Base-by-base conservation (phyloP, 2,329 filamentous ascomycete species). In the Ophiostoma ips region DNA sequence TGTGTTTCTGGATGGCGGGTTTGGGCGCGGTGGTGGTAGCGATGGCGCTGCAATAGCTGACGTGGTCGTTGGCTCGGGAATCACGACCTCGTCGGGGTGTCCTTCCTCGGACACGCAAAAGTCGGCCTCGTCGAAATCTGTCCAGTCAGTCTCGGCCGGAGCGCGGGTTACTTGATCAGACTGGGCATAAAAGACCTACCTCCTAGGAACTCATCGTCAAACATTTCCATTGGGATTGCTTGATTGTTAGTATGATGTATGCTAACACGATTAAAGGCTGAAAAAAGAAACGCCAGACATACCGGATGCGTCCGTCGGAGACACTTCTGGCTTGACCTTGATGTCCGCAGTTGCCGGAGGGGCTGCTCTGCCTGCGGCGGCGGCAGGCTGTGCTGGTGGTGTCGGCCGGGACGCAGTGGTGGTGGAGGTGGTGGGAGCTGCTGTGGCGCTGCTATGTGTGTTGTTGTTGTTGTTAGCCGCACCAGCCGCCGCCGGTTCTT, bases 91-190 rank as follows among this genome's bases (percentile, higher is more conserved):
- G 61, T 92, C 85, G 4, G 84, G 84, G 59, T 88, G 81, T 18
- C 75, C 81, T 19, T 45, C 43, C 28, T 83, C 74, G 10, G 73
- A 68, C 8, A 84, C 81, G 46, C 76, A 79, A 60, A 89, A 87
- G 62, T 88, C 84, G 48, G 77, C 81, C 64, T 87, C 83, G 58
- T 87, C 84, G 60, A 88, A 83, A 53, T 87, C 78, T 72, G n/a
- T 34, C 11, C 28, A 13, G 11, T 37, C 43, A 21, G 13, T 10
- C 4, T 3, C 2, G 10, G 10, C 7, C 11, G 8, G 15, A 18
- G 5, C 8, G 13, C 11, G 13, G 3, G 9, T 12, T 24, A 40
- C n/a, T 24, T 15, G 37, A 9, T n/a, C 12, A 34, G 11, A 5
- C 3, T 12, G 5, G 8, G 3, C 1, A 28, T 0, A 1, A 7